Conservation (phyloP, 2,329 filamentous ascomycete genomes). For the Raffaelea albimanens region DNA sequence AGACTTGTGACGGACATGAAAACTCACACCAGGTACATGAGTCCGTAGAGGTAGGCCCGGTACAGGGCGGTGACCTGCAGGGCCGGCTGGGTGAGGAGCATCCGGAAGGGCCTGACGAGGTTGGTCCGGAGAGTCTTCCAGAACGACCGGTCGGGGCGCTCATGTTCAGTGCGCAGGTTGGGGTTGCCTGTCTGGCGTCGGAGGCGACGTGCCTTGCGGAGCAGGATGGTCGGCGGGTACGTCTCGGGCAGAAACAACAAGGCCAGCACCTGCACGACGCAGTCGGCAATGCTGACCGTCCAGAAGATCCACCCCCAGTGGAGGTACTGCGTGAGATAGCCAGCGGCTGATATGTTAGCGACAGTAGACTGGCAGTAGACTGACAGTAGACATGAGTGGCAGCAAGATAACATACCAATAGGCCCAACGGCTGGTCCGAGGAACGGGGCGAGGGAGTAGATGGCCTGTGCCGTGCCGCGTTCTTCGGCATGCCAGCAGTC, state of each 20-base stretch:
- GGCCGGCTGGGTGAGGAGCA: constrained; percentile 43
- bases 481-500: constrained; percentile 37
- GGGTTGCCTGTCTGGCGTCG: constrained; percentile 47
- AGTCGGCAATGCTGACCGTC: constrained; percentile 48
- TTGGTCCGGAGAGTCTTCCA: constrained; percentile 20
- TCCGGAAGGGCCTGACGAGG: constrained; percentile 38
- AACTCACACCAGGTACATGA: constrained; percentile 34
- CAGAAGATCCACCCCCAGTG: constrained; percentile 66
- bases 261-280: constrained; percentile 43
- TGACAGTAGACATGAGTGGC: too few species aligned
- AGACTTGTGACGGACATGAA: background rate
- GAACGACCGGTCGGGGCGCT: constrained; percentile 20
- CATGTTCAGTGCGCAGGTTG: constrained; percentile 35
- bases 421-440: constrained; percentile 58
- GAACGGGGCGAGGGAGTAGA: constrained; percentile 37
- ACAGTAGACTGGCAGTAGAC: background rate
- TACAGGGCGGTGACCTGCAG: constrained; percentile 41
- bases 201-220: constrained; percentile 30
- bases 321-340: constrained; percentile 52
- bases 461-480: constrained; percentile 30
- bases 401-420: constrained; percentile 25
- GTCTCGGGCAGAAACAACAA: constrained; percentile 45
- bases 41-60: constrained; percentile 33
- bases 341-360: constrained; percentile 30
- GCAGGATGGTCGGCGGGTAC: constrained; percentile 25